Base-by-base conservation (phyloP, 2,329 filamentous ascomycete species). In the Talaromyces sp. region DNA sequence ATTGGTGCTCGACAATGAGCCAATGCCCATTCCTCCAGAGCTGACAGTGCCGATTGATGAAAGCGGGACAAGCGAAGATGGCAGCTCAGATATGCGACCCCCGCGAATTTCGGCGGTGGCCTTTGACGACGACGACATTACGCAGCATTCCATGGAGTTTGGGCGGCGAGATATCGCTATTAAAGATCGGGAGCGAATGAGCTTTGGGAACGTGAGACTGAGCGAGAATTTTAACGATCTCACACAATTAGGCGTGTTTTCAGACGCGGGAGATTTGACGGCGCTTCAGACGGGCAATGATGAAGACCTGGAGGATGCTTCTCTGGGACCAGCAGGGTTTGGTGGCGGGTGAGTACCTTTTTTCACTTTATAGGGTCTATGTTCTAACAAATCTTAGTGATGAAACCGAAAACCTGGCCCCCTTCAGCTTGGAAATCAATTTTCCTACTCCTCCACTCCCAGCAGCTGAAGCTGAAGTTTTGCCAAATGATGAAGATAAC, bases 211-310 rank as follows among this genome's bases (percentile, higher is more conserved):
- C 56, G 69, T 73, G 25, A 70, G 77, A 22, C 69, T 82, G 55
- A 84, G 81, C 65, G 82, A 83, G 62, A 74, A 79, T 60, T 84
- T 84, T 65, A 80, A 73, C 1, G 81, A 81, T 59, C 64, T 79
- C 54, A 79, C 77, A 19, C 74, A 78, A 59, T 63, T 81, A 9
- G 80, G 81, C 58, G 77, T 78, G 13, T 77, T 73, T 1, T 78
- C 65, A 15, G 75, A 78, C 32, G 68, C 61, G 22, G 73, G 67
- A 15, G 79, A 80, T 32, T 70, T 75, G 27, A 73, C 76, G 11
- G 69, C 78, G 30, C 67, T 65, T 36, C 71, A 70, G n/a, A 64
- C 72, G 15, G 72, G 74, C 27, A 75, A 77, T 15, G 70, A 71
- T 42, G 73, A 67, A 28, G 68, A 65, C n/a, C 42, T 52, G 42